Percentiles rank a stretch among this genome's conserved stretches.
Evolutionary conservation across 2,329 filamentous ascomycete species (phyloP).

Genomic region (Geosmithia putterillii): DNA sequence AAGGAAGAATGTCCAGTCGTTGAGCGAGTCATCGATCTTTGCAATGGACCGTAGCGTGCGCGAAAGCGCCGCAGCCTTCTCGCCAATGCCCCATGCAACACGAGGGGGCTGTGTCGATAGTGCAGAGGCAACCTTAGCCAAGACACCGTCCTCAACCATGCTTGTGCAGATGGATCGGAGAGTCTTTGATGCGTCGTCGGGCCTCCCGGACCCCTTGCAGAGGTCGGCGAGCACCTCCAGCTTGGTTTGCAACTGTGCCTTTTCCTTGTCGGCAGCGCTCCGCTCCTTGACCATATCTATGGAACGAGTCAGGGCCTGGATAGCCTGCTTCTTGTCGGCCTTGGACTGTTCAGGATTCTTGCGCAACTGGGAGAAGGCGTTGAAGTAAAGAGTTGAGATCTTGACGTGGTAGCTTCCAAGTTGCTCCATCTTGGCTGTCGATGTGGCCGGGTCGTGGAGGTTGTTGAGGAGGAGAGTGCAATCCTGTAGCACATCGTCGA

Average conservation of each 20-base stretch:
- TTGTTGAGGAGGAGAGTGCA: slow-evolving; percentile 40
- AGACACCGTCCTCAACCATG: slow-evolving; percentile 44
- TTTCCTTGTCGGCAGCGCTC: slow-evolving; percentile 39
- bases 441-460: slow-evolving; percentile 26
- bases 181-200: slow-evolving; percentile 44
- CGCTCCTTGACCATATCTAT: slow-evolving; percentile 48
- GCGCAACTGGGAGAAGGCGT: slow-evolving; percentile 41
- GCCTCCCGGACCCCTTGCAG: slow-evolving; percentile 37
- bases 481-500: slow-evolving; percentile 46
- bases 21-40: slow-evolving; percentile 42
- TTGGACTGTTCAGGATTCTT: slow-evolving; percentile 27
- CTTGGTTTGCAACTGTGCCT: slow-evolving; percentile 49
- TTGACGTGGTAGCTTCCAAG: slow-evolving; percentile 44
- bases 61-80: slow-evolving; percentile 39
- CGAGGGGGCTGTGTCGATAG: slow-evolving; percentile 37
- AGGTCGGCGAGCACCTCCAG: slow-evolving; percentile 55
- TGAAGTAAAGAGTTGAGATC: slow-evolving; percentile 60
- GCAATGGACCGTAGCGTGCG: slow-evolving; percentile 47
- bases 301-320: slow-evolving; percentile 50
- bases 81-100: slow-evolving; percentile 38
- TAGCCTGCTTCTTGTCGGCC: slow-evolving; percentile 23
- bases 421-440: slow-evolving; percentile 16
- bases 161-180: slow-evolving; percentile 49
- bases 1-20: slow-evolving; percentile 43
- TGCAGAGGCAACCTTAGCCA: slow-evolving; percentile 37